These are phyloP conservation scores for Erodium texanum DNA, from an alignment of 441 rosid genomes.

Conservation along the genomic window DNA sequence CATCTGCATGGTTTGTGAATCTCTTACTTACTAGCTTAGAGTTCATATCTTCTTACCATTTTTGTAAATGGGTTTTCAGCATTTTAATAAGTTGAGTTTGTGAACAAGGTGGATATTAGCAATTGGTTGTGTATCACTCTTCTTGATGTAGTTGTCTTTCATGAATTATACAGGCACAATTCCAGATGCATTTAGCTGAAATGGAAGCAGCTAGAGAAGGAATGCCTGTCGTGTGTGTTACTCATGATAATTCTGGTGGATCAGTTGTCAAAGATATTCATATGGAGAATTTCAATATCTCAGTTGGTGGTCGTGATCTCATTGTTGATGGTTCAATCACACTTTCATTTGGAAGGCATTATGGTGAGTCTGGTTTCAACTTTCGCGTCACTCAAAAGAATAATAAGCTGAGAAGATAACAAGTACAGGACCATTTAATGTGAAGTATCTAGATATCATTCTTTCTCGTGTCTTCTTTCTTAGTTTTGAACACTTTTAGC, in stretches of 20 bases:
- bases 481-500: background rate
- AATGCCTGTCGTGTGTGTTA: slow-evolving; percentile 81
- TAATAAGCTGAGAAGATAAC: background rate
- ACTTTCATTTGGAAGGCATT: slow-evolving; percentile 90
- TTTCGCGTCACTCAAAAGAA: slow-evolving; percentile 9
- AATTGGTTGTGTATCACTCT: background rate
- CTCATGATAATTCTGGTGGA: slow-evolving; percentile 63
- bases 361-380: slow-evolving; percentile 45
- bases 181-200: slow-evolving; percentile 81
- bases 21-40: background rate
- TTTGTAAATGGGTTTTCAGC: background rate
- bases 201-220: slow-evolving; percentile 93
- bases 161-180: slow-evolving; percentile 54
- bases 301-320: slow-evolving; percentile 96
- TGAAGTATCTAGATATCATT: background rate
- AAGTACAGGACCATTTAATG: background rate
- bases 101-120: background rate
- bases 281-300: slow-evolving; percentile 80
- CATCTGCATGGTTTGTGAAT: background rate
- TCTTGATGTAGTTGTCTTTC: slow-evolving; percentile 2
- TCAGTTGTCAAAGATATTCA: slow-evolving; percentile 73
- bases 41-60: background rate
- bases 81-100: background rate
- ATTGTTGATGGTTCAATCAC: slow-evolving; percentile 81
- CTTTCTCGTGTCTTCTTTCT: background rate